Base-by-base conservation (phyloP, 2,329 filamentous ascomycete species). In the Scedosporium boydii region DNA sequence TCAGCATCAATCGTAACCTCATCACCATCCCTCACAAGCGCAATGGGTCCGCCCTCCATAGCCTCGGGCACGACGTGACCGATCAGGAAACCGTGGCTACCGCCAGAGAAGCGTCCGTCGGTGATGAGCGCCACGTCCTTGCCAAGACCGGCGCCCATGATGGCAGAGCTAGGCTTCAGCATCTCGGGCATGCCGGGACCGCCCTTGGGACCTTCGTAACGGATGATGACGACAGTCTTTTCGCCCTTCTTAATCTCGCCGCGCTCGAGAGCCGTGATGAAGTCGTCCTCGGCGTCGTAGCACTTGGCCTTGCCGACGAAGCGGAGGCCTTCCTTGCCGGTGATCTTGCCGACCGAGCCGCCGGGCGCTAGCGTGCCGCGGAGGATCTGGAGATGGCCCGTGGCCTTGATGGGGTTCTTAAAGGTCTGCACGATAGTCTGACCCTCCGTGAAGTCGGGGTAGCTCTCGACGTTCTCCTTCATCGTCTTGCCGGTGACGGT, bases 101-200 rank as follows among this genome's bases (percentile, higher is more conserved):
- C 91, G 63, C 91, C 91, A 7, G 85, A 89, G 80, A 91, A 93
- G 46, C 89, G 85, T 0, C 86, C 86, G 69, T 92, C 88, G 1
- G 88, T 90, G 64, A 91, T 80, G 57, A 91, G 82, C 1, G 88
- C 88, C 14, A 90, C 86, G 68, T 91, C 87, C 69, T 89, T 82
- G 68, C 87, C 87, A 53, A 97, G 83, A 44, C 89, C 89, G 5
- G 91, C 91, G 61, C 93, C 93, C 91, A 96, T 96, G 70, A 97
- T 89, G 59, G 92, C 91, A 0, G 90, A 92, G 61, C 85, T 90
- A n/a, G 93, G 91, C 80, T 96, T 96, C 65, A 97, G 80, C 81
- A 96, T 93, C 78, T 97, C 93, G 38, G 92, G 93, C 88, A 97
- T 97, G 63, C 93, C 93, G 1, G 93, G 93, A 0, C 93, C 93